Base-by-base conservation (phyloP, 106 monocot species). In the Allium fistulosum region DNA sequence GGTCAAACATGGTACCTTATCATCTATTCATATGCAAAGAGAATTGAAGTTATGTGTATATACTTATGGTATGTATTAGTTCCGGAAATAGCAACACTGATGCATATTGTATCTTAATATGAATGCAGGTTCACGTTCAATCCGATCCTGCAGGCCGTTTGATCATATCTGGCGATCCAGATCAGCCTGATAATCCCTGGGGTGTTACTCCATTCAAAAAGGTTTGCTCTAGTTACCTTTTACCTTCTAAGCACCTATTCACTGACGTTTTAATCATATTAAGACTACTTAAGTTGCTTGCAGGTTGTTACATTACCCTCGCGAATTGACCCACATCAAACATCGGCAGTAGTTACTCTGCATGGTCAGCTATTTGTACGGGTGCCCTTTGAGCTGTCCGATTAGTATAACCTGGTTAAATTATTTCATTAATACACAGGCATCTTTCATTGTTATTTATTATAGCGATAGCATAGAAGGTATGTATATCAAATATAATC, bases 181-280 rank as follows among this genome's bases (percentile, higher is more conserved):
- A 90, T 77, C 82, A 90, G 57, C 76, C 74, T 26, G 90, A 90
- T 72, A 90, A 90, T 76, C 90, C 90, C 62, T 90, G 90, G 90
- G 90, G 90, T 57, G 83, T 90, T 46, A 90, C 90, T 47, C 71
- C 90, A 10, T 90, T 90, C 53, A 90, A 86, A 74, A 90, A 90
- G 86, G 90, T 86, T 67, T 8, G 11, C 18, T 50, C 49, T 2
- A 11, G 10, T 66, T 26, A 15, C 1, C 71, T 18, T 15, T 66
- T 26, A 55, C 18, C 7, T 49, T 8, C 11, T 53, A 49, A 63
- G 49, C 53, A 2, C 17, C 12, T 51, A 10, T 48, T 73, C 18
- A 12, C 11, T 11, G 4, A 22, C 12, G 8, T 9, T 56, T 57
- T 45, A 26, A 57, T 46, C 37, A 1, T n/a, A 53, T 26, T 8